Percentiles rank a stretch among this genome's conserved stretches.
Conservation (phyloP, 257 asterid genomes). For the Parsonsia alboflavescens region DNA sequence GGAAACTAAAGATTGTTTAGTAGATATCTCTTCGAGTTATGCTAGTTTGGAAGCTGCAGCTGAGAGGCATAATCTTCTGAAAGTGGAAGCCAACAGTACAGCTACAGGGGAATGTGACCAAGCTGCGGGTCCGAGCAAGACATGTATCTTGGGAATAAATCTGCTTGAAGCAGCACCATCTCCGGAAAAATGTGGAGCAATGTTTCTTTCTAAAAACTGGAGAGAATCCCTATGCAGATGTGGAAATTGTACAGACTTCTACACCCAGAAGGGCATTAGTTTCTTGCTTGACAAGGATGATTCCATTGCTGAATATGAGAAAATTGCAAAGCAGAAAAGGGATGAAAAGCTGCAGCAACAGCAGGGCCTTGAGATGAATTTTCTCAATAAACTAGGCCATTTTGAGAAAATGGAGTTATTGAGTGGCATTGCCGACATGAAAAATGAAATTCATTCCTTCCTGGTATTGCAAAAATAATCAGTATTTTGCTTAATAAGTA, state of each 20-base stretch:
- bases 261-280: constrained; percentile 48
- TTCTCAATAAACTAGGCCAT: constrained; percentile 72
- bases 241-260: constrained; percentile 48
- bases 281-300: constrained; percentile 84
- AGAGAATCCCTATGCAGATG: constrained; percentile 74
- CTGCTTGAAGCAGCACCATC: constrained; percentile 34
- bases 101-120: constrained; percentile 24
- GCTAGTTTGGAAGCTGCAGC: constrained; percentile 14
- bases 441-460: constrained; percentile 59
- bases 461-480: constrained; percentile 43
- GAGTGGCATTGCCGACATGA: constrained; percentile 83
- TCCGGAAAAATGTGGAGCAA: constrained; percentile 38
- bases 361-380: constrained; percentile 56
- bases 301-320: constrained; percentile 89
- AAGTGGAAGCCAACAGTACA: constrained; percentile 3
- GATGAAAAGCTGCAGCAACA: constrained; percentile 66
- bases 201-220: constrained; percentile 79
- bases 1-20: constrained; percentile 25
- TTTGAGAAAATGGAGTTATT: constrained; percentile 77
- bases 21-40: constrained; percentile 18
- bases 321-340: constrained; percentile 69
- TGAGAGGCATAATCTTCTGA: not conserved
- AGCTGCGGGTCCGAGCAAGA: constrained; percentile 41
- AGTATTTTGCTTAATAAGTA: not conserved
- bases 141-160: constrained; percentile 46